Evolutionary conservation across 2,329 filamentous ascomycete species (phyloP).

Genomic region (Raffaelea deltoideospora): DNA sequence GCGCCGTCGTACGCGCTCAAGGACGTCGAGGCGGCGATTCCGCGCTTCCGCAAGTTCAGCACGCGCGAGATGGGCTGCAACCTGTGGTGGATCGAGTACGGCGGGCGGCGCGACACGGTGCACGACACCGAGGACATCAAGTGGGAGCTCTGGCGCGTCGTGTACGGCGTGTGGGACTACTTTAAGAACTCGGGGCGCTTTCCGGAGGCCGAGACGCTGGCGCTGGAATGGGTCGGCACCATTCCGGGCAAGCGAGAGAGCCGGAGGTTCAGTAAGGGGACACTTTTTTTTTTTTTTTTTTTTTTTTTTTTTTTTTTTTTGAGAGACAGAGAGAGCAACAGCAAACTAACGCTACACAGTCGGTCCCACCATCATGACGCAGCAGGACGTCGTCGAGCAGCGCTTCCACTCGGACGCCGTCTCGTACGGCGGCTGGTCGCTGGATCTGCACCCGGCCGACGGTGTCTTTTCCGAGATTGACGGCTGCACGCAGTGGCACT

Average conservation of each 20-base stretch:
- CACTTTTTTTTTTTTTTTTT: no score
- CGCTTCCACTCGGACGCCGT: slow-evolving; percentile 12
- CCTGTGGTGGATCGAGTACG: slow-evolving; percentile 15
- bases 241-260: slow-evolving; percentile 13
- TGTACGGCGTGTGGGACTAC: slow-evolving; percentile 13
- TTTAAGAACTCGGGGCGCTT: slow-evolving; percentile 14
- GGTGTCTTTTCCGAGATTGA: slow-evolving; percentile 14
- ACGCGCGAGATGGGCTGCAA: slow-evolving; percentile 13
- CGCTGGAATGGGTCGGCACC: slow-evolving; percentile 13
- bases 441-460: slow-evolving; percentile 14
- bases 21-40: slow-evolving; percentile 11
- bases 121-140: slow-evolving; percentile 14
- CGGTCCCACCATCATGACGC: slow-evolving; percentile 12
- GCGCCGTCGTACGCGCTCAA: slow-evolving; percentile 12
- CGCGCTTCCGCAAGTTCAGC: slow-evolving; percentile 13
- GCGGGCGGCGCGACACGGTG: slow-evolving; percentile 12
- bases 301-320: no score
- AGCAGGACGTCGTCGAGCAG: slow-evolving; percentile 14
- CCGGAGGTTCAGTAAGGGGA: slow-evolving; percentile 10
- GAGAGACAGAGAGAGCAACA: no score
- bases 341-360: no score
- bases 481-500: slow-evolving; percentile 13
- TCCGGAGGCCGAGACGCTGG: slow-evolving; percentile 12
- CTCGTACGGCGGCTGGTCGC: slow-evolving; percentile 13
- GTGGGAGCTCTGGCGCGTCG: slow-evolving; percentile 14